These are phyloP conservation scores for Diaporthe batatas DNA, from an alignment of 2,329 filamentous ascomycete species.

Conservation along the genomic window DNA sequence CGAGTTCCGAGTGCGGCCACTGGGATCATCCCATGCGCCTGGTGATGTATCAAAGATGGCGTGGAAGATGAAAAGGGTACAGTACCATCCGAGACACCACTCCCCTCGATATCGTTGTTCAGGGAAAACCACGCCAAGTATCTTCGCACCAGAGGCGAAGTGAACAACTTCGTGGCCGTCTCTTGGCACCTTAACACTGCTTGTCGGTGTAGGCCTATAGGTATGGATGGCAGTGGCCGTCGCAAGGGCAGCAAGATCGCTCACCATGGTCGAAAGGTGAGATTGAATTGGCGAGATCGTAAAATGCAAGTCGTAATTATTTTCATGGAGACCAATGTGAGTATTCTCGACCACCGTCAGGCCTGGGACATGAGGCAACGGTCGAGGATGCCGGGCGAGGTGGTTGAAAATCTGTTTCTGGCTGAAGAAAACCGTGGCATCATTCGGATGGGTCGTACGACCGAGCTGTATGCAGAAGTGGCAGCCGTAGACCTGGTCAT, in stretches of 20 bases:
- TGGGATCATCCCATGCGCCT: background rate
- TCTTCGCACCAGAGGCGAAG: conserved; percentile 57
- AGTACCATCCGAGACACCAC: conserved; percentile 66
- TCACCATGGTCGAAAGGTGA: conserved; percentile 56
- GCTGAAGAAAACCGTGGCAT: conserved; percentile 69
- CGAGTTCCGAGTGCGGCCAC: background rate
- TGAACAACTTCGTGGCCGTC: conserved; percentile 42
- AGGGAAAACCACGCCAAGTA: conserved; percentile 67
- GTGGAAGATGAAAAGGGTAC: background rate
- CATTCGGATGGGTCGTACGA: conserved; percentile 64
- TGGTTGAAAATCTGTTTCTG: conserved; percentile 67
- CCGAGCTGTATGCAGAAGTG: conserved; percentile 66
- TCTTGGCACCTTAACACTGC: conserved; percentile 8
- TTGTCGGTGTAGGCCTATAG: conserved; percentile 25
- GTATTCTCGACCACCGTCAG: conserved; percentile 62
- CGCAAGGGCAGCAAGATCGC: conserved; percentile 59
- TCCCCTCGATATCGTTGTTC: conserved; percentile 63
- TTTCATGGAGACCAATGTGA: conserved; percentile 56
- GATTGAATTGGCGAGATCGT: conserved; percentile 56
- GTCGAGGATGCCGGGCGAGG: conserved; percentile 66
- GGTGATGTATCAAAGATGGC: background rate
- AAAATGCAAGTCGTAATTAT: conserved; percentile 69
- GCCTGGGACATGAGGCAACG: conserved; percentile 63
- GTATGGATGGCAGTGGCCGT: conserved; percentile 61
- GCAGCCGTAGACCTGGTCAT: conserved; percentile 69